Percentiles rank a stretch among this genome's conserved stretches.
Conservation (phyloP, 305 asterid genomes). For the Fraxinus albicans region DNA sequence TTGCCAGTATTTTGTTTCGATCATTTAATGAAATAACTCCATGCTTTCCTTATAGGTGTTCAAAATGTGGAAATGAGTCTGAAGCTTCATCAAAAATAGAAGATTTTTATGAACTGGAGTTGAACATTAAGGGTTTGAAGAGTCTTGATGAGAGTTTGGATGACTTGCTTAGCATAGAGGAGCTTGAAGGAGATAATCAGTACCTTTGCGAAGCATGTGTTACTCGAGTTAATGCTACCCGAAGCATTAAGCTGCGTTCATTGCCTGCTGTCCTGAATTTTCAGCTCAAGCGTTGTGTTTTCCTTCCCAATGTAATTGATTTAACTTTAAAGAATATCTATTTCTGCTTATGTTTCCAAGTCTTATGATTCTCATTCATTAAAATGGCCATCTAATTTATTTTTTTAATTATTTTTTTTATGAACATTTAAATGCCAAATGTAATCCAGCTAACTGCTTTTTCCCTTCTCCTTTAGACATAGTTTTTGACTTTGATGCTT, state of each 20-base stretch:
- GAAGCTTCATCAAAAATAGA: slow-evolving; percentile 91
- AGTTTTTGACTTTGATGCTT: background rate
- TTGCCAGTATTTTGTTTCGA: slow-evolving; percentile 16
- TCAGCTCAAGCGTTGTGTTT: slow-evolving; percentile 98
- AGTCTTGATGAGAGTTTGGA: slow-evolving; percentile 84
- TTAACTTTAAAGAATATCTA: slow-evolving; percentile 19
- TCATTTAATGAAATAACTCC: slow-evolving; percentile 16
- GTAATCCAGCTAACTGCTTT: background rate
- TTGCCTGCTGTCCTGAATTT: slow-evolving; percentile 87
- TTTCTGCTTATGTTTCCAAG: background rate
- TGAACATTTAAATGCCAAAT: background rate
- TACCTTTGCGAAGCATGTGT: slow-evolving; percentile 85
- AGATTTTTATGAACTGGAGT: slow-evolving; percentile 95
- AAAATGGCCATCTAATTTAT: background rate
- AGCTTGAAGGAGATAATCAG: slow-evolving; percentile 96
- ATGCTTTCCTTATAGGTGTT: slow-evolving; percentile 56
- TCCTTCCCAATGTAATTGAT: slow-evolving; percentile 85
- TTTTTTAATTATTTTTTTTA: background rate
- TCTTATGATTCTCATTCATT: slow-evolving; percentile 8
- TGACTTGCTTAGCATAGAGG: slow-evolving; percentile 88
- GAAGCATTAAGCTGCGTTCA: slow-evolving; percentile 91
- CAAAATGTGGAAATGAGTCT: slow-evolving; percentile 91
- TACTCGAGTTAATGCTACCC: slow-evolving; percentile 90
- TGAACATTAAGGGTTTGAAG: slow-evolving; percentile 91
- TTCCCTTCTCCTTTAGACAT: background rate